Percentiles rank a stretch among this genome's conserved stretches.
Evolutionary conservation across 179 eudicot species (phyloP).

Genomic region (Gypsophila paniculata): DNA sequence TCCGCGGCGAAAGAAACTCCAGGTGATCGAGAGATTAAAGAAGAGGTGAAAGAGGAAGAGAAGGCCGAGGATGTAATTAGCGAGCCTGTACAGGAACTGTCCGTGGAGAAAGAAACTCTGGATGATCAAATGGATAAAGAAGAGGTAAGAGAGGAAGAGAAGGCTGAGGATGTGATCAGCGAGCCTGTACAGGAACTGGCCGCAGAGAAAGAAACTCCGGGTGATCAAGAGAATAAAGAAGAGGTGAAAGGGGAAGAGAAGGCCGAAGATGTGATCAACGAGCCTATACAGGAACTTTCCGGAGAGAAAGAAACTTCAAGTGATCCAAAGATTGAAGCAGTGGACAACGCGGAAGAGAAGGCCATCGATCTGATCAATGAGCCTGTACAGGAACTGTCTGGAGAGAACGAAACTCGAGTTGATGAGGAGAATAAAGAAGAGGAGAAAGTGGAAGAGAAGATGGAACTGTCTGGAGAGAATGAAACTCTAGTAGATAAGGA

Average conservation of each 20-base stretch:
- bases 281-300: conserved; percentile 1
- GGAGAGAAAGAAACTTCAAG: conserved; percentile 6
- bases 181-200: conserved; percentile 14
- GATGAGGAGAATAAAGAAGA: not conserved
- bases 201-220: not conserved
- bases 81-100: conserved; percentile 8
- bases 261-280: not conserved
- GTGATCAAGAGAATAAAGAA: not conserved
- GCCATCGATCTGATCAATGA: not conserved
- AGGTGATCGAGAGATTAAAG: not conserved
- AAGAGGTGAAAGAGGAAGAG: not conserved
- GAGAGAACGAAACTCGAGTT: not conserved
- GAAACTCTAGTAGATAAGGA: not conserved
- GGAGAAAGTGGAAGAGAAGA: conserved; percentile 2
- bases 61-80: not conserved
- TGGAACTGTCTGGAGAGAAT: not conserved
- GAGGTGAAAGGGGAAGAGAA: not conserved
- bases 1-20: not conserved
- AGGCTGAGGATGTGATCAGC: not conserved
- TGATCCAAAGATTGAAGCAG: too few relatives aligned
- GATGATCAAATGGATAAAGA: too few relatives aligned
- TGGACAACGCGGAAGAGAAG: not conserved
- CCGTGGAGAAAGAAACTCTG: not conserved
- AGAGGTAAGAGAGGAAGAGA: not conserved
- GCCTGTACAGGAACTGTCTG: conserved; percentile 7